Evolutionary conservation across 495 filamentous ascomycete genomes (phyloP), one percentile per base, ranked within the genome.

Genomic region (Lentithecium fluviatile): DNA sequence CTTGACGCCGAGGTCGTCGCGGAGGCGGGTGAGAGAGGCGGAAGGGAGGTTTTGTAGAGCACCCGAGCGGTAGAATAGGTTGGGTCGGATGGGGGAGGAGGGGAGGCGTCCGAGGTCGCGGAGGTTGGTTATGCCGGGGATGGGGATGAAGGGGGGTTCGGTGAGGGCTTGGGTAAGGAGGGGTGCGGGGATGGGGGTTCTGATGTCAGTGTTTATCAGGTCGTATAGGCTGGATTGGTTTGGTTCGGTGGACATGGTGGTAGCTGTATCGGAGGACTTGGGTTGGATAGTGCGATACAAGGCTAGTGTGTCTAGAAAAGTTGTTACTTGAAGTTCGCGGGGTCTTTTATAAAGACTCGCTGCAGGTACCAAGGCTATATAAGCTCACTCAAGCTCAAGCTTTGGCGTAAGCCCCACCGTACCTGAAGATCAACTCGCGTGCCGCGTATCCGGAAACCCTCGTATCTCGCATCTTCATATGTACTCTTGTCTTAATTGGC

Each of bases 71-170:
- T 79, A 87, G 49, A 88, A 65, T 10, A 85, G 26, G 19, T 74
- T 73, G 46, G 71, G 73, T 24, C 78, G 73, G 54, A 85, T 65
- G 15, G 74, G 74, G 20, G 53, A 65, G 11, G 56, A 62, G 8
- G 77, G 72, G 63, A 82, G 81, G 19, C 80, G 82, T 54, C 83
- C 83, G 1, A 83, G 66, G 52, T 85, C 82, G 47, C 85, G 78
- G 64, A 88, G 78, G 66, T 88, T 88, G 54, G 71, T 70, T 47
- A 86, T 73, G 0, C 82, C 81, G 0, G 75, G 72, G 26, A 83
- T 71, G 13, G 65, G 34, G 53, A 81, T 64, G 70, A 86, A 86
- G 26, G 83, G 84, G 8, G 71, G 67, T 19, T 52, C 40, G 8
- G 69, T 52, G 53, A 70, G 61, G 38, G 58, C 49, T 3, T 48